phyloP scores from a whole-genome alignment of 2,329 filamentous ascomycete genomes.

The Periconia digitata region DNA sequence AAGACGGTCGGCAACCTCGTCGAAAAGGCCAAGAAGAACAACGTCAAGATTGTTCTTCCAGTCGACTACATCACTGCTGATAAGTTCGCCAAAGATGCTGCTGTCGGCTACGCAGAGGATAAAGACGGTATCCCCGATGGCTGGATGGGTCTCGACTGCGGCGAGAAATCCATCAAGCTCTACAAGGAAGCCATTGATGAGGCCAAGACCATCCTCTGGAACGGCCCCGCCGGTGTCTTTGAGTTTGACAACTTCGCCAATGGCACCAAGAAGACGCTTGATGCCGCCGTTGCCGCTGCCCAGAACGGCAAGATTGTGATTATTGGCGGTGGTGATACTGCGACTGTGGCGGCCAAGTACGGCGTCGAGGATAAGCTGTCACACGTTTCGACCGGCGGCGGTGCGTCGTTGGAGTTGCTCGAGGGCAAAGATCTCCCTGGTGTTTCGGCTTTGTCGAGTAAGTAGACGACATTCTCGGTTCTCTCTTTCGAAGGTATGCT shows the following conservation, averaged over 20 bases:
- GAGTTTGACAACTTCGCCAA: slow-evolving; percentile 93
- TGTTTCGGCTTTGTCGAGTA: slow-evolving; percentile 84
- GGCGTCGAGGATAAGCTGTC: slow-evolving; percentile 94
- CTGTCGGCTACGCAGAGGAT: slow-evolving; percentile 80
- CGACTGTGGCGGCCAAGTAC: slow-evolving; percentile 97
- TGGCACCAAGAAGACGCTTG: slow-evolving; percentile 89
- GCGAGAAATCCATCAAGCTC: slow-evolving; percentile 81
- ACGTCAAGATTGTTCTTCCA: slow-evolving; percentile 91
- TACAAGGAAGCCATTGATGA: slow-evolving; percentile 86
- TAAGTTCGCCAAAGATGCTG: slow-evolving; percentile 87
- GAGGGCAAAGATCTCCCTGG: slow-evolving; percentile 98
- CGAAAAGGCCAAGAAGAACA: slow-evolving; percentile 95
- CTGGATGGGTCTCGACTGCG: slow-evolving; percentile 97
- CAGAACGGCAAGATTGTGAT: slow-evolving; percentile 92
- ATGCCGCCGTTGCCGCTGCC: slow-evolving; percentile 80
- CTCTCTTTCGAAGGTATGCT: slow-evolving; percentile 3
- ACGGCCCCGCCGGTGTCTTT: slow-evolving; percentile 95
- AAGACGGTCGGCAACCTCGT: slow-evolving; percentile 87
- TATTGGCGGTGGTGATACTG: slow-evolving; percentile 97
- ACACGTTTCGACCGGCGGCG: slow-evolving; percentile 96
- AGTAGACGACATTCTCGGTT: too few species aligned
- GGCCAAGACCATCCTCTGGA: slow-evolving; percentile 97
- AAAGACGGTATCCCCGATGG: slow-evolving; percentile 89
- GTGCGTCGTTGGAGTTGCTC: slow-evolving; percentile 91
- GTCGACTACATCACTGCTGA: slow-evolving; percentile 95